Conservation (phyloP, 805 yeast species). For the Barnettozyma botsteinii region DNA sequence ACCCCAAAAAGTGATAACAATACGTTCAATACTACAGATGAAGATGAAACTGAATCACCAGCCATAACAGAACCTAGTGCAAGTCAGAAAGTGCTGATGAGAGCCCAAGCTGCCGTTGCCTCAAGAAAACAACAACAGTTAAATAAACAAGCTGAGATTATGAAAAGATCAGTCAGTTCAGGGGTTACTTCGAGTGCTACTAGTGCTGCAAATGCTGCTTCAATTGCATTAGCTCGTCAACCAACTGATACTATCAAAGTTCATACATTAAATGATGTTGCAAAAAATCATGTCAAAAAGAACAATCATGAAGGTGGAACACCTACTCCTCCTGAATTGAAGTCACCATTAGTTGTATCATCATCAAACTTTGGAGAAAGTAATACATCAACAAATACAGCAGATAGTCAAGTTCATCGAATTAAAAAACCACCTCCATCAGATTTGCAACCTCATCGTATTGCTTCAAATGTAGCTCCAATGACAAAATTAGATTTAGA, state of each 20-base stretch:
- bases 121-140: conserved; percentile 21
- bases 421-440: neutral
- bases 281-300: too few relatives aligned
- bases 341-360: neutral
- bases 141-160: conserved; percentile 4
- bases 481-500: conserved; percentile 49
- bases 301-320: neutral
- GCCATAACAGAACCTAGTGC: conserved; percentile 23
- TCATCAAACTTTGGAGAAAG: neutral
- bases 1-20: conserved; percentile 19
- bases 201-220: conserved; percentile 26
- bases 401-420: neutral
- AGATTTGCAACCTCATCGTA: neutral
- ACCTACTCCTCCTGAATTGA: neutral
- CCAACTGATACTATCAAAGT: conserved; percentile 25
- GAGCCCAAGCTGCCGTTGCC: conserved; percentile 25
- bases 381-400: neutral
- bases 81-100: conserved; percentile 23
- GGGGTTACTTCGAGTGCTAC: conserved; percentile 22
- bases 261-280: too few relatives aligned
- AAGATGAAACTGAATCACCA: conserved; percentile 10
- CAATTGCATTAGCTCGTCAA: conserved; percentile 24
- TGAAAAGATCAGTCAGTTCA: conserved; percentile 12
- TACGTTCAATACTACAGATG: neutral
- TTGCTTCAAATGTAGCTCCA: conserved; percentile 27